A percentile compares a stretch with the other conserved stretches of the same genome.
phyloP scores from a whole-genome alignment of 495 filamentous ascomycete genomes.

The Thermothielavioides terrestris region DNA sequence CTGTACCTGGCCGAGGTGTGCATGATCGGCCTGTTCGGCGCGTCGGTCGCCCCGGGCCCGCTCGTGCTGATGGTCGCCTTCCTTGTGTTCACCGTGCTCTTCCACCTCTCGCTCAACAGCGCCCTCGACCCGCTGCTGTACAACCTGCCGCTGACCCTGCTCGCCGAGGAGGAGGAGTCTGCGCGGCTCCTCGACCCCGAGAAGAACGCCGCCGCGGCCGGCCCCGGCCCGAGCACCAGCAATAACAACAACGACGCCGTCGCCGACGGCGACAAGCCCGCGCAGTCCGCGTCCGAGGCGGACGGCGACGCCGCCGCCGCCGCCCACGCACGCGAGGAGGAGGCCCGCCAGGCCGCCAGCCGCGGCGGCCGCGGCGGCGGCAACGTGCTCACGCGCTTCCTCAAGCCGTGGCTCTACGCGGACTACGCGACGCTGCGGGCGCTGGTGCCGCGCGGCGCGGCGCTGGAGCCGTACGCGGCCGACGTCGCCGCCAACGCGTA shows the following conservation, averaged over 20 bases:
- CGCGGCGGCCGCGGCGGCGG: constrained; percentile 38
- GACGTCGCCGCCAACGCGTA: constrained; percentile 64
- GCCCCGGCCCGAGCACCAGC: constrained; percentile 18
- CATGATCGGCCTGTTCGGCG: constrained; percentile 83
- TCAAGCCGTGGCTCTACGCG: constrained; percentile 69
- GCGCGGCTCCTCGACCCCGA: constrained; percentile 30
- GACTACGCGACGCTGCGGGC: constrained; percentile 65
- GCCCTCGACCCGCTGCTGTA: constrained; percentile 73
- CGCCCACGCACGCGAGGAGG: constrained; percentile 17
- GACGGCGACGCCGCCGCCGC: constrained; percentile 18
- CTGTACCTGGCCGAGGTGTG: constrained; percentile 79
- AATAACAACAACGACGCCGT: constrained; percentile 22
- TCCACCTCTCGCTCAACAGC: constrained; percentile 70
- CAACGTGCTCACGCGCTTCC: constrained; percentile 53
- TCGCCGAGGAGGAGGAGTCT: constrained; percentile 57
- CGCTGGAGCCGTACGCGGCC: constrained; percentile 45
- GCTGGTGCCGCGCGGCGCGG: constrained; percentile 53
- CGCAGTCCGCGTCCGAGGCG: no score
- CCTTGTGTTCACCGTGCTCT: constrained; percentile 70
- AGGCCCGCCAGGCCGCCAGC: constrained; percentile 6
- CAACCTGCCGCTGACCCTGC: constrained; percentile 61
- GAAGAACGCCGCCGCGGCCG: constrained; percentile 15
- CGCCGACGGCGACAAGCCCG: constrained; percentile 18
- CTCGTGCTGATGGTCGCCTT: constrained; percentile 75
- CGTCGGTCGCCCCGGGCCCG: constrained; percentile 63